Evolutionary conservation across 2,329 filamentous ascomycete genomes (phyloP), one percentile per base, ranked within the genome.

Genomic region (Arthrobotrys conoides): DNA sequence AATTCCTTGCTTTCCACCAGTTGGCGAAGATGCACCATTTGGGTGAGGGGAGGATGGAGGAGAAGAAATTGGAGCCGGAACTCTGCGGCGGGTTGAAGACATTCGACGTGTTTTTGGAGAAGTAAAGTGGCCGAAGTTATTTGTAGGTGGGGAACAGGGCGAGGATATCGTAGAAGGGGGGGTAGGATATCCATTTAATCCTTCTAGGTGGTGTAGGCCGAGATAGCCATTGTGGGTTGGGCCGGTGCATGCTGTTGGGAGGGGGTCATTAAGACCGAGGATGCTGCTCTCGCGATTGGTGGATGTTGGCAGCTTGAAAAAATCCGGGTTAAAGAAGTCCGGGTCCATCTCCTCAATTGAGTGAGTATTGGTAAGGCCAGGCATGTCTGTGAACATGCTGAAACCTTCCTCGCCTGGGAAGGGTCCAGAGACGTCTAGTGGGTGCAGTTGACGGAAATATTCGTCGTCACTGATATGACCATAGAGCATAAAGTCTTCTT

Each of bases 351-450:
- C 75, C 33, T 64, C 73, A 44, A 71, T 20, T n/a, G 72, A 70
- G 3, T 66, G 59, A 24, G 72, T 59, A 30, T 36, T 30, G 18
- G 65, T 55, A 36, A 59, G 48, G 33, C 38, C 22, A 16, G 73
- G 61, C 59, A 77, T 68, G 10, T 57, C 63, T 5, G 14, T 41
- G 55, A 78, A 78, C 75, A 78, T 72, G 64, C 63, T 78, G 49
- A 78, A 78, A 24, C 67, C 67, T 41, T 72, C 75, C n/a, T 77
- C 72, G 9, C 67, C 67, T n/a, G 72, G 72, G 38, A 77, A 77
- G 22, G 66, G 66, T 14, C 48, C 48, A 3, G 48, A 24, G 41
- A 67, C 67, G 44, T 78, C 75, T 5, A 72, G 48, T 36, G 75
- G 75, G 55, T 72, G 73, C 14, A 33, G 18, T 36, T 71, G 66